Evolutionary conservation across 2,329 filamentous ascomycete species (phyloP).

Genomic region (Trichoderma arundinaceum): DNA sequence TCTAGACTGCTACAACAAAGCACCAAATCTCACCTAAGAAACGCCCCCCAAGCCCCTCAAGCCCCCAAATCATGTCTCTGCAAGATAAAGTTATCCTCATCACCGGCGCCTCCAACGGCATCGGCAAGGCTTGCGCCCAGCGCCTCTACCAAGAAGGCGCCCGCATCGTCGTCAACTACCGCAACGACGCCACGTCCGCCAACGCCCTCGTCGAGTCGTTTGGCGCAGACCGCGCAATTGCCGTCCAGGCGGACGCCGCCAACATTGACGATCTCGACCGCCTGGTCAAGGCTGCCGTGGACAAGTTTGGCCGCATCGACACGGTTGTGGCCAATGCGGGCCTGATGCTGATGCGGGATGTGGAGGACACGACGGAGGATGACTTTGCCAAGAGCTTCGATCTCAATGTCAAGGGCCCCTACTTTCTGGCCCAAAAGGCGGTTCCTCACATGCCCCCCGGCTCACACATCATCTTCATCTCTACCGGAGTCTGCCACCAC

Average conservation of each 20-base stretch:
- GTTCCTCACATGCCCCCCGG: slow-evolving; percentile 57
- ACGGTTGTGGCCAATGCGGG: slow-evolving; percentile 64
- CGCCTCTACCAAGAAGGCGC: slow-evolving; percentile 61
- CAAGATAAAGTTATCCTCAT: slow-evolving; percentile 54
- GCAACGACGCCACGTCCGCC: slow-evolving; percentile 52
- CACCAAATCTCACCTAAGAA: background rate
- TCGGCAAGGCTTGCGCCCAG: slow-evolving; percentile 62
- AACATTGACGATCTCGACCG: slow-evolving; percentile 52
- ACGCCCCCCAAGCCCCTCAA: no score
- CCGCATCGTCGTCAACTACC: slow-evolving; percentile 65
- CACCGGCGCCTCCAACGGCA: slow-evolving; percentile 63
- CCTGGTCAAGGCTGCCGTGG: slow-evolving; percentile 56
- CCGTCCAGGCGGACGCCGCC: slow-evolving; percentile 62
- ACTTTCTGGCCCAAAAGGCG: slow-evolving; percentile 60
- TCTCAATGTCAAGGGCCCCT: slow-evolving; percentile 63
- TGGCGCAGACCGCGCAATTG: slow-evolving; percentile 54
- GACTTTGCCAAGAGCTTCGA: slow-evolving; percentile 57
- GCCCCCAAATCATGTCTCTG: slow-evolving; percentile 39
- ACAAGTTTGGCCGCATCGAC: slow-evolving; percentile 62
- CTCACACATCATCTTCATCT: slow-evolving; percentile 58
- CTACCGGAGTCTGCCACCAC: slow-evolving; percentile 47
- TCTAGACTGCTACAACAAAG: background rate
- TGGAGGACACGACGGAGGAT: slow-evolving; percentile 56
- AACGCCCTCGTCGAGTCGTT: slow-evolving; percentile 54
- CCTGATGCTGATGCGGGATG: slow-evolving; percentile 54